Evolutionary conservation across 495 filamentous ascomycete species (phyloP), one percentile per base, ranked within the genome.

Genomic region (Staphylotrichum longicolle): DNA sequence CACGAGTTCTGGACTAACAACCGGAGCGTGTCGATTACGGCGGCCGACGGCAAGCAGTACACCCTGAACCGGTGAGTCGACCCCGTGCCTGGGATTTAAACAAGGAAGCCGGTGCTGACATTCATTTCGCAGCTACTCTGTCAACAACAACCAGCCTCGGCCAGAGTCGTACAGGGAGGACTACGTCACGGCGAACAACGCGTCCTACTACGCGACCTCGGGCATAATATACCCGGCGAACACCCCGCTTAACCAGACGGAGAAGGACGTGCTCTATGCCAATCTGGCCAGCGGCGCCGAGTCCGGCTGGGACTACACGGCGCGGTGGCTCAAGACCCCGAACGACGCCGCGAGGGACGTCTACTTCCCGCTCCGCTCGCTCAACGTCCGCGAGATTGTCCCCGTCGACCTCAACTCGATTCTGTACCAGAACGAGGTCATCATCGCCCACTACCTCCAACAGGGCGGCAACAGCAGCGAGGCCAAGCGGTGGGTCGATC

Each of bases 341-440:
- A 62, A 64, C 37, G 79, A 82, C 61, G 79, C 79, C 10, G 72
- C 70, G 12, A 51, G 61, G 12, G 78, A 82, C 56, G 70, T 78
- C 35, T 82, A 82, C 58, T 82, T 82, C 72, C 79, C 79, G 7
- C 66, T 82, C 7, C 79, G 79, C 39, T 78, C 75, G 37, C 74
- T 82, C 52, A 80, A 78, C 55, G 71, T 71, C 8, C 66, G 58
- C 46, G 67, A 74, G 44, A 66, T 72, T 3, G 64, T 82, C 3
- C 72, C 73, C 7, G 74, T 82, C n/a, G 79, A 82, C 55, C 67
- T 82, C 55, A 82, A 82, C 63, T 79, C 79, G 41, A 77, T 82
- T 48, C 66, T 82, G 14, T 82, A 80, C 66, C 72, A 72, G 57
- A 80, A 78, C 62, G 79, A 82, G 58, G 67, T 75, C 10, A 62